These are phyloP conservation scores for Mortierella sp. DNA, from an alignment of 371 early-diverging fungal species.

Conservation along the genomic window DNA sequence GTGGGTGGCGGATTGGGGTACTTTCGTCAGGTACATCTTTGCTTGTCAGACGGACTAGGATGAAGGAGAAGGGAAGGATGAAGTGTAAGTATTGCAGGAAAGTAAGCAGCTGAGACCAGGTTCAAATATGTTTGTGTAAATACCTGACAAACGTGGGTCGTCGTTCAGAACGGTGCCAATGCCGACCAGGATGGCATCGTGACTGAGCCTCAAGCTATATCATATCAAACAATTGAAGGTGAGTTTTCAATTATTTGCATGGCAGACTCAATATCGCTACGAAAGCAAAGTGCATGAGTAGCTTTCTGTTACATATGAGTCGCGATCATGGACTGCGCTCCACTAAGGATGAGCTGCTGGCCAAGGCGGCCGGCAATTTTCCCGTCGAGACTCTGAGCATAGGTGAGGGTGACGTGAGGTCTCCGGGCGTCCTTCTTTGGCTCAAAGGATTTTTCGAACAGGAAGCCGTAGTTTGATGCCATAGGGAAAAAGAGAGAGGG, in stretches of 20 bases:
- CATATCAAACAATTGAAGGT: not conserved
- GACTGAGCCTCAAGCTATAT: constrained; percentile 74
- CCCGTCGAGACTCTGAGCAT: constrained; percentile 94
- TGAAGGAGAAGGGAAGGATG: not conserved
- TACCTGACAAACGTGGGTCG: constrained; percentile 88
- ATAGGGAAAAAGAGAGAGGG: not conserved
- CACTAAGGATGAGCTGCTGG: constrained; percentile 80
- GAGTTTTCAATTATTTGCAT: too few relatives aligned
- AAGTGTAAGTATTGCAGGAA: not conserved
- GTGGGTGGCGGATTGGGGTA: constrained; percentile 68
- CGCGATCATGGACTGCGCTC: constrained; percentile 83
- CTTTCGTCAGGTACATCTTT: constrained; percentile 22
- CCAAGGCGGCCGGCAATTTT: constrained; percentile 76
- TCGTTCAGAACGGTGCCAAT: constrained; percentile 89
- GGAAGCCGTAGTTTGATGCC: constrained; percentile 28
- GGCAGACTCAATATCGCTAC: not conserved
- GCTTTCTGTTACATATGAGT: constrained; percentile 71
- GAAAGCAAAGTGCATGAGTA: not conserved
- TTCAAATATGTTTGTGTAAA: not conserved
- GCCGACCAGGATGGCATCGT: constrained; percentile 94
- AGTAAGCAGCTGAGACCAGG: not conserved
- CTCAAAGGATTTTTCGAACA: constrained; percentile 29
- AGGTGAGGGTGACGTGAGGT: constrained; percentile 83
- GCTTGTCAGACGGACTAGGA: constrained; percentile 20
- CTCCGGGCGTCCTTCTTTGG: not conserved